These are phyloP conservation scores for Cardamine chenopodiifolia DNA, from an alignment of 345 rosid species.

Conservation along the genomic window DNA sequence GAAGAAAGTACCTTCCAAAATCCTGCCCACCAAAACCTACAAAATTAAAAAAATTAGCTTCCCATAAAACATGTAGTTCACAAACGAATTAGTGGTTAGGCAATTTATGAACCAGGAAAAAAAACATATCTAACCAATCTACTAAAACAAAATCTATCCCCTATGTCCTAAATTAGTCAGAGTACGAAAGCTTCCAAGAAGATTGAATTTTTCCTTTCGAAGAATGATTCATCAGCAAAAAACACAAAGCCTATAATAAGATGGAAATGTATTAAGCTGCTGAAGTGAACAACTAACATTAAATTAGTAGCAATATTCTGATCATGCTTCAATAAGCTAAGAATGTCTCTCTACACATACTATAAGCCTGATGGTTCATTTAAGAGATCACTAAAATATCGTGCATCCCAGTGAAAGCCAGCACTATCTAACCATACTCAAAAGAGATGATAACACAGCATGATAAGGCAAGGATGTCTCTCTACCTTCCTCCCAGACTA, in stretches of 20 bases:
- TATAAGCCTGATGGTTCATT: slow-evolving; percentile 7
- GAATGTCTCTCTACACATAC: background rate
- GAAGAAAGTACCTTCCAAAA: slow-evolving; percentile 83
- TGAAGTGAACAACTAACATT: background rate
- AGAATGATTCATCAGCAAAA: background rate
- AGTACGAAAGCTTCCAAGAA: background rate
- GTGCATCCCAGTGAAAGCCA: slow-evolving; percentile 2
- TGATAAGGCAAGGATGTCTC: background rate
- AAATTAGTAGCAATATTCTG: background rate
- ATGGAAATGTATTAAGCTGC: background rate
- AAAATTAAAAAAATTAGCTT: slow-evolving; percentile 29
- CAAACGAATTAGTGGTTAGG: background rate
- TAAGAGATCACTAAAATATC: slow-evolving; percentile 15
- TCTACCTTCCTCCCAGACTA: slow-evolving; percentile 93
- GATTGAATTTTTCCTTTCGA: background rate
- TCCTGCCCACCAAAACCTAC: slow-evolving; percentile 99
- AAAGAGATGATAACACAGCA: slow-evolving; percentile 13
- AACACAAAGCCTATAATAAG: background rate
- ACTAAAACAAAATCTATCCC: background rate
- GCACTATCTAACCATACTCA: slow-evolving; percentile 17
- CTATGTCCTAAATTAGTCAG: background rate
- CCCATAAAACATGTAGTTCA: slow-evolving; percentile 14
- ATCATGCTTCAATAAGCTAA: background rate
- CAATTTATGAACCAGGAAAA: slow-evolving; percentile 6
- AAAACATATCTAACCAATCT: slow-evolving; percentile 1